Base-by-base conservation (phyloP, 2,329 filamentous ascomycete species). In the Penicillium glabrum region DNA sequence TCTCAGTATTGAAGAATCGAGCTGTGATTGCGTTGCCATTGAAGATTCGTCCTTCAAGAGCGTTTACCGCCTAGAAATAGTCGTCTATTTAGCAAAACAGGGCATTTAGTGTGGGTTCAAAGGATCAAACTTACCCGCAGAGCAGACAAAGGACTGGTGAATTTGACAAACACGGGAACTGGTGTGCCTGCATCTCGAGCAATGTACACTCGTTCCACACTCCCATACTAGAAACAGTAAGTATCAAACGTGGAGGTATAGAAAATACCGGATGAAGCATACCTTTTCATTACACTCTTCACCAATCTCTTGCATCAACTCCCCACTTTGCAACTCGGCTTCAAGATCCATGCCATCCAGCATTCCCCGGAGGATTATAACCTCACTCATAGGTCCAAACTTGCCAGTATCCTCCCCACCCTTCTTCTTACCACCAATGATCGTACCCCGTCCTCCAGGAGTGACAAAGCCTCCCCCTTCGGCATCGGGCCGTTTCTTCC, bases 301-400 rank as follows among this genome's bases (percentile, higher is more conserved):
- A 7, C 95, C 95, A 74, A 99, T 97, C 72, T 97, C 93, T 77
- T 98, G 93, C 65, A 93, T 88, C 50, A 99, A 78, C 14, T 83
- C 82, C 13, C 80, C 80, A 53, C 82, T 82, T 57, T 87, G 84
- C 48, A 96, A 85, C 73, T 97, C 93, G n/a, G 80, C 82, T 56
- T 88, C 84, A 45, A 96, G 77, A 69, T 96, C 83, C 80, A 98
- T 87, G 6, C 89, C 90, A 60, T 95, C 87, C 1, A 98, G 83
- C 90, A 98, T 97, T 49, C 90, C 88, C 52, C 84, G 83, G 19
- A 97, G 77, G 46, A 96, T 86, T 50, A 98, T 84, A 19, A 98
- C 93, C 61, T 89, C 85, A 58, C 88, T 91, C 84, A 93, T 91
- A 54, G 81, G 74, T 19, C 89, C 89, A 69, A 90, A 89, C 61